phyloP scores from a whole-genome alignment of 345 rosid genomes.

The Salix arbutifolia region DNA sequence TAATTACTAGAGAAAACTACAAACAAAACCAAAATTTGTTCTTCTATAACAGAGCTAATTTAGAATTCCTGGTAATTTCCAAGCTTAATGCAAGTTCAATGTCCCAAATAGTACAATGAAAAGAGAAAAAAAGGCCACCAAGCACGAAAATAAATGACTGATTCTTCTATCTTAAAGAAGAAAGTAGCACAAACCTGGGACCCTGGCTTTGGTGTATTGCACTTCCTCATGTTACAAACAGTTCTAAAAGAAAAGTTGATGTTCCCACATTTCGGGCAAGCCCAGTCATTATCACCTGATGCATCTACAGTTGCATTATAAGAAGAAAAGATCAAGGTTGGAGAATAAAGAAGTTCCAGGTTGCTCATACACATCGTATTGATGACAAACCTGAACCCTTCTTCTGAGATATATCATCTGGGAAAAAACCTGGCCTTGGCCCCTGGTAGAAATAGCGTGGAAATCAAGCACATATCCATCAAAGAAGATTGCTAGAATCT shows the following conservation, averaged over 20 bases:
- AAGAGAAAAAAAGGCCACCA: not conserved
- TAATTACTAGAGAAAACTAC: not conserved
- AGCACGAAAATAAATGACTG: not conserved
- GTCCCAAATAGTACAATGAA: not conserved
- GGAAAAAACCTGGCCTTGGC: slow-evolving; percentile 77
- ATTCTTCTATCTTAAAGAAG: not conserved
- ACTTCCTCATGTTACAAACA: slow-evolving; percentile 98
- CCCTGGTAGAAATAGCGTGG: slow-evolving; percentile 43
- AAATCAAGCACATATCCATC: not conserved
- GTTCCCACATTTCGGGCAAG: slow-evolving; percentile 96
- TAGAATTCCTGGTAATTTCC: not conserved
- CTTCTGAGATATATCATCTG: slow-evolving; percentile 70
- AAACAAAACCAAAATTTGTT: not conserved
- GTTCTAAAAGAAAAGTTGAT: slow-evolving; percentile 90
- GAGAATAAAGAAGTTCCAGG: not conserved
- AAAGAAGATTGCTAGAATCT: not conserved
- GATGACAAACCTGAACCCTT: slow-evolving; percentile 46
- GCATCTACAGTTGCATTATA: slow-evolving; percentile 43
- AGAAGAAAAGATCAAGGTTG: slow-evolving; percentile 8
- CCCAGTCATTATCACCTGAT: slow-evolving; percentile 91
- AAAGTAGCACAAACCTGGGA: slow-evolving; percentile 64
- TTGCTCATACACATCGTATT: not conserved
- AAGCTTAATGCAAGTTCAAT: not conserved
- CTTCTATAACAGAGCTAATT: not conserved
- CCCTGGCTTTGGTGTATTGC: slow-evolving; percentile 96